Evolutionary conservation across 257 asterid species (phyloP).

Genomic region (Nicotiana sylvestris): DNA sequence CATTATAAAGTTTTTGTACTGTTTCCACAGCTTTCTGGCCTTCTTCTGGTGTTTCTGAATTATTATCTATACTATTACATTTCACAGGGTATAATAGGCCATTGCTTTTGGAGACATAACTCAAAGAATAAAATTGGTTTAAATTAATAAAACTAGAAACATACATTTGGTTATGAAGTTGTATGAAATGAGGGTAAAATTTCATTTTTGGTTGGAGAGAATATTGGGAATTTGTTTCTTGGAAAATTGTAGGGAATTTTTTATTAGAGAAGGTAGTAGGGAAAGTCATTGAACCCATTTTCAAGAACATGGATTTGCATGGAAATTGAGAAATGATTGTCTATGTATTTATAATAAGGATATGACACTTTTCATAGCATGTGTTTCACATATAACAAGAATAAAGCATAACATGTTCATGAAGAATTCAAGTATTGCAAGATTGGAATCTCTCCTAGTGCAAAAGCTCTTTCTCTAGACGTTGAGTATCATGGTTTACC

Average conservation of each 20-base stretch:
- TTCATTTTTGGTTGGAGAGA: conserved; percentile 7
- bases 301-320: neutral
- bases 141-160: conserved; percentile 3
- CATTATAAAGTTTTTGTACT: conserved; percentile 59
- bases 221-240: conserved; percentile 17
- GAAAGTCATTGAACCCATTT: conserved; percentile 18
- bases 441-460: neutral
- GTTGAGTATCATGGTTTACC: neutral
- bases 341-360: neutral
- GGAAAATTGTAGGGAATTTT: neutral
- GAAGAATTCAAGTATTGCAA: neutral
- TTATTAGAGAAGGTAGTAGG: conserved; percentile 8
- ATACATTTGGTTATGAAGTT: neutral
- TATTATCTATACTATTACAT: conserved; percentile 16
- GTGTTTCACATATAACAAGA: neutral
- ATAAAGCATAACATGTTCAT: conserved; percentile 6
- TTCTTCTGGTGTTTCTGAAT: conserved; percentile 15
- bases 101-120: conserved; percentile 12
- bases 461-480: too few species aligned
- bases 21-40: conserved; percentile 50
- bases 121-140: neutral
- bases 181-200: neutral
- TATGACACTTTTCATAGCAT: neutral
- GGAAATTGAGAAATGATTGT: neutral
- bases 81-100: conserved; percentile 14